Conservation (phyloP, 805 yeast genomes). For the Myxozyma vanderwaltii region DNA sequence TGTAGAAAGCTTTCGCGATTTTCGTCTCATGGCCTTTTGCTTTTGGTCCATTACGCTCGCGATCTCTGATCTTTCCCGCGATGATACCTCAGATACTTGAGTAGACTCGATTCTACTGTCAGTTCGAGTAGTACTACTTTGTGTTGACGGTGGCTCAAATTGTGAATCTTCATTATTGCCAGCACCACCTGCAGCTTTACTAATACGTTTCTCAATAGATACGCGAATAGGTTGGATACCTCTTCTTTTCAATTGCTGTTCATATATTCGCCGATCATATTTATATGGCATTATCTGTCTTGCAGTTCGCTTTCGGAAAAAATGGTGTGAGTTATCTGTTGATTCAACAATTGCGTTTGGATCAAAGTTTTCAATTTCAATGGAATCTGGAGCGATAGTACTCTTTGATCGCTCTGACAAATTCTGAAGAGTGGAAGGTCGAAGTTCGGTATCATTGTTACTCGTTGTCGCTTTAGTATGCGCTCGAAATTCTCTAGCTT, state of each 20-base stretch:
- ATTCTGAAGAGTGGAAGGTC: not conserved
- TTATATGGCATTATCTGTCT: constrained; percentile 35
- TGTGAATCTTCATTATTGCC: constrained; percentile 14
- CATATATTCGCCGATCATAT: constrained; percentile 34
- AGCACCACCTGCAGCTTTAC: not conserved
- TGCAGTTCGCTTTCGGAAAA: constrained; percentile 33
- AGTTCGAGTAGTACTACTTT: not conserved
- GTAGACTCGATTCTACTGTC: not conserved
- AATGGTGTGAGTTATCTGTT: constrained; percentile 2
- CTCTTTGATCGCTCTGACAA: not conserved
- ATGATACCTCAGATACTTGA: not conserved
- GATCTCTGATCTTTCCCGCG: not conserved
- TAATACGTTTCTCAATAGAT: constrained; percentile 15
- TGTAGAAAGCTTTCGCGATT: not conserved
- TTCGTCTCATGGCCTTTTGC: not conserved
- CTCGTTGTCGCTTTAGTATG: not conserved
- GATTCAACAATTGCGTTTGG: constrained; percentile 1
- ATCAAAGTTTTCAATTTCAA: not conserved
- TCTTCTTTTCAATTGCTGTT: constrained; percentile 25
- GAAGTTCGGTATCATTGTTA: not conserved
- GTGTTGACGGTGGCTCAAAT: constrained; percentile 16
- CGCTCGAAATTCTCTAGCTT: not conserved
- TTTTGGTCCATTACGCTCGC: not conserved
- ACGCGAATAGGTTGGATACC: constrained; percentile 35
- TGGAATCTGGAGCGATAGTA: no score